Base-by-base conservation (phyloP, 164 flowering plant genomes). In the Nelumbo lutea region DNA sequence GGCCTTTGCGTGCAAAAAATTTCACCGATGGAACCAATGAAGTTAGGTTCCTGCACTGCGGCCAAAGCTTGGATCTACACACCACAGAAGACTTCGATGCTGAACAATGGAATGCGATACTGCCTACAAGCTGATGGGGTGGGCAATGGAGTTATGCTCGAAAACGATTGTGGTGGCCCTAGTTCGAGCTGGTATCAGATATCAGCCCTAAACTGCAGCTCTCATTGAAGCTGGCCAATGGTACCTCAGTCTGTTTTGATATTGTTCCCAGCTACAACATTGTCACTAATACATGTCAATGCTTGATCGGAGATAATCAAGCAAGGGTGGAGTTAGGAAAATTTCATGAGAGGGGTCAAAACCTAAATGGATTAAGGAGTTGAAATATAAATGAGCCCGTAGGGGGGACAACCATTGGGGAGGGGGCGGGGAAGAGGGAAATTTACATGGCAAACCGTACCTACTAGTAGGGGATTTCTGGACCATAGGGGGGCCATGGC, bases 181-280 rank as follows among this genome's bases (percentile, higher is more conserved):
- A 68, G 61, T 53, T 81, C 96, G 6, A 82, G 75, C 50, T 90
- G 96, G 95, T 82, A 85, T 14, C 43, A 50, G 3, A 75, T 82
- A 14, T 90, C 96, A 1, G 89, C 83, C 53, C 96, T 0, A 79
- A 83, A 70, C 78, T 88, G 85, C 93, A 93, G 51, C 80, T 93
- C 3, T 72, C 91, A 0, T 53, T 93, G 0, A 85, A 62, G 68
- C 72, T 79, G 4, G 6, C 61, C n/a, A 52, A 80, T 57, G 83
- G 77, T 9, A 69, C 62, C 44, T 15, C 58, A 1, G 81, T 84
- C 3, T 93, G 98, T 76, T 81, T 93, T 74, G 98, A 93, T 68
- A 73, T 89, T 2, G 88, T 81, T 51, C 68, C 85, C 10, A 66
- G 55, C 70, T 80, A 85, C 60, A 70, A 15, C 13, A 50, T 93